These are phyloP conservation scores for Bidens hawaiensis DNA, from an alignment of 140 eudicot species.

Conservation along the genomic window DNA sequence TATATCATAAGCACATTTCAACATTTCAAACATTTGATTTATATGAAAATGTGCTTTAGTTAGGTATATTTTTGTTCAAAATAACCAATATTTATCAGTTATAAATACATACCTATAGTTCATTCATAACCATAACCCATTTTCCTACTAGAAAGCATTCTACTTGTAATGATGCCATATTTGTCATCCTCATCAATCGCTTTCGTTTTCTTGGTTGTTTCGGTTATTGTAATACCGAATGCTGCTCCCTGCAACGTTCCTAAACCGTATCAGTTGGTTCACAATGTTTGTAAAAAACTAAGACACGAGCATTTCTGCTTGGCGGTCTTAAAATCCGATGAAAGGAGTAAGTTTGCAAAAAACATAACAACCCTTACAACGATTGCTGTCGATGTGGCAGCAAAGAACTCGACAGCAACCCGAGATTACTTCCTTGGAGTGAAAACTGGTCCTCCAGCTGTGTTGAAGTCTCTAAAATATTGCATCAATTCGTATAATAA, in stretches of 20 bases:
- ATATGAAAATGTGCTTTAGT: no score
- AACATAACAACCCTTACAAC: background rate
- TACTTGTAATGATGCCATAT: constrained; percentile 1
- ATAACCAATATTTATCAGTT: background rate
- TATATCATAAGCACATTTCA: no score
- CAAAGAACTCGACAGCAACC: background rate
- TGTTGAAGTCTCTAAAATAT: constrained; percentile 9
- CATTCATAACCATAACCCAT: no score
- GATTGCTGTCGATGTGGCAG: background rate
- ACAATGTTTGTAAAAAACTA: constrained; percentile 11
- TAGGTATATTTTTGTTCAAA: no score
- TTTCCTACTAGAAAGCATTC: no score
- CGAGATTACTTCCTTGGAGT: constrained; percentile 5
- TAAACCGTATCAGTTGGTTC: constrained; percentile 2
- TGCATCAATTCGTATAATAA: constrained; percentile 1
- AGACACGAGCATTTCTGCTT: background rate
- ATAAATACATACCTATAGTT: background rate
- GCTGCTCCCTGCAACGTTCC: background rate
- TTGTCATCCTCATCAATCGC: background rate
- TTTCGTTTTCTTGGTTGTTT: background rate
- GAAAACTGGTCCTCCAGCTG: constrained; percentile 6
- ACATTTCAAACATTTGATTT: no score
- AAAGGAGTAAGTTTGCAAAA: constrained; percentile 12
- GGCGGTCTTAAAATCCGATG: constrained; percentile 4
- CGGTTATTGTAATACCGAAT: background rate